Evolutionary conservation across 2,329 filamentous ascomycete species (phyloP), one percentile per base, ranked within the genome.

Genomic region (Pseudogymnoascus sp.): DNA sequence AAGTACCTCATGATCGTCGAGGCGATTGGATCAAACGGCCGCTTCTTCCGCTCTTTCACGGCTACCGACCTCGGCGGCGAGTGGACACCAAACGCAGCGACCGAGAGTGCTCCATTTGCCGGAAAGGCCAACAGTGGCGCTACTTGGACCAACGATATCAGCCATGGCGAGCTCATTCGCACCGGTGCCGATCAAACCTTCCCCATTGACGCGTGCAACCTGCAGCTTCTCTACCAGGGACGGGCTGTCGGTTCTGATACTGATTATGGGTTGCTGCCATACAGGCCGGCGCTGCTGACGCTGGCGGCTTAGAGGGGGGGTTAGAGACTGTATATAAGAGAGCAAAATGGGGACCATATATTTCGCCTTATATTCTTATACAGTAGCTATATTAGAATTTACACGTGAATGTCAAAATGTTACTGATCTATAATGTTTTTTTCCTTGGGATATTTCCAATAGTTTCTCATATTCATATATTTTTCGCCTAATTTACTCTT

Each of bases 1-100:
- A 61, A 80, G 66, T 88, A 88, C 73, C 80, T 88, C 63, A 87
- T 88, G 83, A 80, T 88, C n/a, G 84, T 88, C 35, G 86, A 89
- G 72, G 77, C 83, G 0, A 81, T 83, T 47, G 85, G 86, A 0
- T 38, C 72, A 0, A 74, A 78, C 33, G 85, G 85, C 0, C 80
- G 86, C 1, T 89, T 82, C 74, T 88, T 88, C 80, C 84, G 86
- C 64, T 87, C 84, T 0, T 88, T 85, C 76, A 87, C 84, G 0
- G 82, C 86, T 13, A 79, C 75, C 47, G 81, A 76, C 68, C 77
- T 88, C 7, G 70, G 72, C 38, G 86, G 86, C 7, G 61, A 72
- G 3, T 89, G 86, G 86, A 85, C 82, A 0, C 67, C 79, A 8
- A 81, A 87, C 68, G 82, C 85, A 1, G 76, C 76, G 0, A 78